Evolutionary conservation across 495 filamentous ascomycete genomes (phyloP).

Genomic region (Aspergillus baeticus): DNA sequence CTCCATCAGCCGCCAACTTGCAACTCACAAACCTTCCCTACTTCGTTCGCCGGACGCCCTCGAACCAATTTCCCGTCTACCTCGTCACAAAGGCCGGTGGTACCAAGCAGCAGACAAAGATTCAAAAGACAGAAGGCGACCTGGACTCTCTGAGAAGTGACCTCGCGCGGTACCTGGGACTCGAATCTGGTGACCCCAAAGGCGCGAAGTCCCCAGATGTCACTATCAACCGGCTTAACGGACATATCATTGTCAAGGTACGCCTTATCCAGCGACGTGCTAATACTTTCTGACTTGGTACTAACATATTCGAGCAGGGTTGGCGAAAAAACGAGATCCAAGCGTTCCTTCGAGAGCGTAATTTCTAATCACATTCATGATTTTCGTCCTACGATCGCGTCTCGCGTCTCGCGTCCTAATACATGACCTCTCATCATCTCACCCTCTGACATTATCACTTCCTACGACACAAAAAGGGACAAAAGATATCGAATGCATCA

Average conservation of each 20-base stretch:
- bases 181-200: conserved; percentile 38
- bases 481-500: background rate
- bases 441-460: background rate
- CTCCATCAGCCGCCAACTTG: conserved; percentile 26
- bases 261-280: conserved; percentile 1
- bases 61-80: conserved; percentile 80
- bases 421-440: background rate
- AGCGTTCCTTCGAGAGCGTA: conserved; percentile 46
- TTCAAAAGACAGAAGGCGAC: conserved; percentile 80
- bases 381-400: background rate
- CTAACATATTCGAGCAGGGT: conserved; percentile 31
- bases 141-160: conserved; percentile 51
- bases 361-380: conserved; percentile 36
- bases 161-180: conserved; percentile 44
- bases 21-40: conserved; percentile 57
- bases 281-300: background rate
- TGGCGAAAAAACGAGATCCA: conserved; percentile 52
- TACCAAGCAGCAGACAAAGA: conserved; percentile 68
- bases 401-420: background rate
- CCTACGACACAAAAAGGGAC: background rate
- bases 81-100: conserved; percentile 70
- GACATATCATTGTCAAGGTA: conserved; percentile 66
- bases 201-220: conserved; percentile 41
- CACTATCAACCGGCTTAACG: conserved; percentile 57
- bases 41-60: conserved; percentile 68